A percentile compares a stretch with the other conserved stretches of the same genome.
Conservation (phyloP, 495 filamentous ascomycete genomes). For the Haplographium delicatum region DNA sequence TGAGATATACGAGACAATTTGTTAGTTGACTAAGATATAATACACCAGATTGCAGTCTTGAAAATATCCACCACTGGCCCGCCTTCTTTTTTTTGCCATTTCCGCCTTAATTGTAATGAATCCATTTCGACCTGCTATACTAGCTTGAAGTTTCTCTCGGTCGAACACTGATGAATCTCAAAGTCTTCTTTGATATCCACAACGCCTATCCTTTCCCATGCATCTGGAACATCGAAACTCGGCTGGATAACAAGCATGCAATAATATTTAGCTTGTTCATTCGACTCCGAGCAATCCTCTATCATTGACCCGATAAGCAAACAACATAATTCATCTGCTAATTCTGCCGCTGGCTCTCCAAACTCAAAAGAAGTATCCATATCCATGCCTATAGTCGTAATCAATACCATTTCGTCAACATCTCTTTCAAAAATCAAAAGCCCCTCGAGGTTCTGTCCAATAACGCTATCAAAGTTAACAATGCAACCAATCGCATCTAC, state of each 20-base stretch:
- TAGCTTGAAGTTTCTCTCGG: not conserved
- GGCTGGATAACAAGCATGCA: not conserved
- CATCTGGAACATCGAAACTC: not conserved
- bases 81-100: no score
- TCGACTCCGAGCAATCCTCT: not conserved
- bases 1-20: no score
- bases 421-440: not conserved
- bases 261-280: not conserved
- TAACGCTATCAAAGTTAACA: not conserved
- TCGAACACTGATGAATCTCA: not conserved
- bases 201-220: constrained; percentile 1
- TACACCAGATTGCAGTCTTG: no score
- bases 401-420: not conserved
- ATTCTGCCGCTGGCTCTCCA: not conserved
- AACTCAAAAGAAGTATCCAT: not conserved
- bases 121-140: no score
- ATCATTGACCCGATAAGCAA: not conserved
- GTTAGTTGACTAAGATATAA: no score
- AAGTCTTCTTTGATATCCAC: not conserved
- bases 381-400: not conserved
- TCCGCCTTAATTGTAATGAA: no score
- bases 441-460: not conserved
- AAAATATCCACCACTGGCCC: no score
- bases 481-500: not conserved
- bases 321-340: not conserved